These are phyloP conservation scores for Paramyrothecium roridum DNA, from an alignment of 2,329 filamentous ascomycete genomes.

Conservation along the genomic window DNA sequence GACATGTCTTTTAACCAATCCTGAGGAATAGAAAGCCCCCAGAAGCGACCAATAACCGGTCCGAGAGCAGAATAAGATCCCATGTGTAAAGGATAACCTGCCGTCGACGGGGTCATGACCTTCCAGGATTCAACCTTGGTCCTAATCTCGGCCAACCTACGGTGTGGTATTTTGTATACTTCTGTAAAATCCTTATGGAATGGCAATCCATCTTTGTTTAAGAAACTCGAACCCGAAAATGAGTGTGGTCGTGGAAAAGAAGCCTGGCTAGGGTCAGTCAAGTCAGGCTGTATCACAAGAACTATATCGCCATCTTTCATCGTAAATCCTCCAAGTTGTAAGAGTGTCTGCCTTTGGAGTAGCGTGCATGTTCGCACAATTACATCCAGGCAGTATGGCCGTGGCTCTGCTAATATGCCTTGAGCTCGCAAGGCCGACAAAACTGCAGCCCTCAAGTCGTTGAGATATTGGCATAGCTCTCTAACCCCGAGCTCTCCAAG, in stretches of 20 bases:
- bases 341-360: neutral
- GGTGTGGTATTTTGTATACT: neutral
- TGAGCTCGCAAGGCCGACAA: neutral
- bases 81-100: slow-evolving; percentile 1
- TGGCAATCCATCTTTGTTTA: no score
- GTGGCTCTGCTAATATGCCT: neutral
- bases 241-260: no score
- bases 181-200: neutral
- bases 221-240: no score
- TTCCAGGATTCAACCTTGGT: neutral
- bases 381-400: neutral
- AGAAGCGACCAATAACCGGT: neutral
- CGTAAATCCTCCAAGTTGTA: neutral
- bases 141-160: neutral
- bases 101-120: neutral
- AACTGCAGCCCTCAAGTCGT: neutral
- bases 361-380: neutral
- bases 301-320: neutral
- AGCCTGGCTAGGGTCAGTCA: no score
- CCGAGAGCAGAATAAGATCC: slow-evolving; percentile 1
- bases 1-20: neutral
- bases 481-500: neutral
- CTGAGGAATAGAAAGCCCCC: neutral
- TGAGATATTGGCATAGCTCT: neutral
- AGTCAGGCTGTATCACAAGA: neutral